These are phyloP conservation scores for Vitis cinerea DNA, from an alignment of 164 flowering plant species.

Conservation along the genomic window DNA sequence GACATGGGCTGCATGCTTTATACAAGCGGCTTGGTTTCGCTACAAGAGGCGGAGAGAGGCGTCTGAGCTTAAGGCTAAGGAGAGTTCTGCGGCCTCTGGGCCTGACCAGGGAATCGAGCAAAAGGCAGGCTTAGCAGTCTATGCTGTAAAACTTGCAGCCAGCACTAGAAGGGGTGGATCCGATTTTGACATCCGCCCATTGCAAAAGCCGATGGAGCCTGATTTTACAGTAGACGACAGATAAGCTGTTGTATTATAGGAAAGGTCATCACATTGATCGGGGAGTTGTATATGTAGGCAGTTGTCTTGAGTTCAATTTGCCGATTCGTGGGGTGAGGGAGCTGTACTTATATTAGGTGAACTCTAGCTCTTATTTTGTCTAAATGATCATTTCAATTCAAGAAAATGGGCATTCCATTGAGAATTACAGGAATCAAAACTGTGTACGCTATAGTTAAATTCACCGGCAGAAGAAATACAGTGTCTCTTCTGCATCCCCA, in stretches of 20 bases:
- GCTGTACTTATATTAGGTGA: no score
- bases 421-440: no score
- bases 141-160: constrained; percentile 16
- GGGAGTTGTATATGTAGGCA: no score
- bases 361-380: no score
- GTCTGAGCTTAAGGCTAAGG: constrained; percentile 24
- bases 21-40: constrained; percentile 62
- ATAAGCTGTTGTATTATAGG: neutral
- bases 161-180: constrained; percentile 21
- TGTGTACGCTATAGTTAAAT: no score
- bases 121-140: constrained; percentile 2
- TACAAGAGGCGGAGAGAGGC: constrained; percentile 34
- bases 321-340: no score
- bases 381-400: no score
- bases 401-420: no score
- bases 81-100: neutral
- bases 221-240: constrained; percentile 37
- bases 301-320: no score
- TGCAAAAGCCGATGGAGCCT: constrained; percentile 46
- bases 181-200: constrained; percentile 21
- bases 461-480: no score
- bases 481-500: no score
- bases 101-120: neutral
- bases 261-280: no score
- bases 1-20: constrained; percentile 64